These are phyloP conservation scores for Serpula lacrymans DNA, from an alignment of 768 basidiomycete genomes.

Conservation along the genomic window DNA sequence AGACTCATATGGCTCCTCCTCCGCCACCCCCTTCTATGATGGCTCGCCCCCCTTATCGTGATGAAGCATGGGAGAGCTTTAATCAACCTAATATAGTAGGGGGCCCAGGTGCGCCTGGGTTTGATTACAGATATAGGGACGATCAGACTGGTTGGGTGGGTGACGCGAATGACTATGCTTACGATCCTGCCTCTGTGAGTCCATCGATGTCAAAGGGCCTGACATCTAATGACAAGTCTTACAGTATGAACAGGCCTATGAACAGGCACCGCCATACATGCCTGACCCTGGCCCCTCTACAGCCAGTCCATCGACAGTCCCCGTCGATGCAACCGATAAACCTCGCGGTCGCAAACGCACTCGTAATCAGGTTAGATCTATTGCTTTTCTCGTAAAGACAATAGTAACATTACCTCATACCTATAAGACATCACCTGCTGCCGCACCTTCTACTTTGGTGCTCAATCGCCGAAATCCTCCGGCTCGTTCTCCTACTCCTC, in stretches of 20 bases:
- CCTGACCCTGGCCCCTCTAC: conserved; percentile 47
- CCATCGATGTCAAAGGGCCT: background rate
- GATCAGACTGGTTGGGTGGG: conserved; percentile 50
- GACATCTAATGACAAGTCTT: conserved; percentile 7
- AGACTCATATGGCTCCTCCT: conserved; percentile 54
- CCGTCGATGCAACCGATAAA: conserved; percentile 36
- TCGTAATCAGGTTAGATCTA: conserved; percentile 52
- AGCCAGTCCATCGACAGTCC: conserved; percentile 37
- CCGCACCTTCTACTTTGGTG: conserved; percentile 64
- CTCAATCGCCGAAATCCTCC: conserved; percentile 61
- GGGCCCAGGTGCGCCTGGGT: conserved; percentile 40
- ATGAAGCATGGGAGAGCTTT: conserved; percentile 56
- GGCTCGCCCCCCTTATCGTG: conserved; percentile 47
- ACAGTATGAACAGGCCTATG: conserved; percentile 57
- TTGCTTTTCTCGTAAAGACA: background rate
- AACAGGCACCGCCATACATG: conserved; percentile 53
- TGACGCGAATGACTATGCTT: conserved; percentile 46
- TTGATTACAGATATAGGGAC: conserved; percentile 62
- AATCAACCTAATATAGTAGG: conserved; percentile 48
- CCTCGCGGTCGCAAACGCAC: conserved; percentile 67
- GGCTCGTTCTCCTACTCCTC: conserved; percentile 81
- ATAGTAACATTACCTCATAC: background rate
- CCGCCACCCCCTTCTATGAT: conserved; percentile 44
- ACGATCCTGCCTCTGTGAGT: conserved; percentile 50
- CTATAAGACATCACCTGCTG: conserved; percentile 55